A percentile compares a stretch with the other conserved stretches of the same genome.
Conservation (phyloP, 805 yeast genomes). For the Wickerhamiella allomyrinae region DNA sequence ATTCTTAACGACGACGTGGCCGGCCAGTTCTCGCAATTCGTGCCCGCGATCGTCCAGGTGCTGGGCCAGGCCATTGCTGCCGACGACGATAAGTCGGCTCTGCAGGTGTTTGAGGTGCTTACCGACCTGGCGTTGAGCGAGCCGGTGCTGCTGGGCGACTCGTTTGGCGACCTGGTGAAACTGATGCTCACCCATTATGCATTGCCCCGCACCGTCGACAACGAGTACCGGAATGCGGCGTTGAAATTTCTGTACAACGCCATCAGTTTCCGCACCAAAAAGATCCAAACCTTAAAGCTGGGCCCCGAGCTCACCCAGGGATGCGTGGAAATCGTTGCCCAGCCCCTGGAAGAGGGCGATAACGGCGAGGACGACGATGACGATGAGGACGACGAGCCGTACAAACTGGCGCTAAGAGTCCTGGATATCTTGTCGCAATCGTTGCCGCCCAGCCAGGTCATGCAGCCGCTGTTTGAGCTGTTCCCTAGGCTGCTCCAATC, state of each 20-base stretch:
- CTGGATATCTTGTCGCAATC: conserved; percentile 65
- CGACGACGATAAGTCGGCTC: conserved; percentile 59
- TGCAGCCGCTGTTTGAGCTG: conserved; percentile 54
- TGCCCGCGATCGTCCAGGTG: conserved; percentile 73
- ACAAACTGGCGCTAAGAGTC: conserved; percentile 64
- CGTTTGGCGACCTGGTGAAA: conserved; percentile 51
- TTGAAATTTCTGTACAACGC: conserved; percentile 72
- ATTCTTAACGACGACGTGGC: conserved; percentile 50
- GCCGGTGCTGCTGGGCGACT: conserved; percentile 62
- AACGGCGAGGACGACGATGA: conserved; percentile 56
- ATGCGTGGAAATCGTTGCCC: conserved; percentile 67
- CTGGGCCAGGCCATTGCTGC: conserved; percentile 56
- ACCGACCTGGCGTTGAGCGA: conserved; percentile 67
- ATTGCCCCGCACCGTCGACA: conserved; percentile 46
- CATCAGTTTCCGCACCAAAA: conserved; percentile 65
- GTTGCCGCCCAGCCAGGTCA: conserved; percentile 86
- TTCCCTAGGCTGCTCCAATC: conserved; percentile 31
- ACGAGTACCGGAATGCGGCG: conserved; percentile 71
- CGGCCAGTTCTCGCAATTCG: conserved; percentile 39
- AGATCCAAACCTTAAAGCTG: conserved; percentile 61
- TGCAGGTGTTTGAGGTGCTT: conserved; percentile 69
- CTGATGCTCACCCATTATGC: conserved; percentile 61
- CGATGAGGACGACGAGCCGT: conserved; percentile 78
- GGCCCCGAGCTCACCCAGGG: conserved; percentile 68
- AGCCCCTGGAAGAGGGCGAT: conserved; percentile 56